A percentile compares a stretch with the other conserved stretches of the same genome.
Evolutionary conservation across 1,139 yeast genomes (phyloP).

Genomic region (Sporopachydermia cereana): DNA sequence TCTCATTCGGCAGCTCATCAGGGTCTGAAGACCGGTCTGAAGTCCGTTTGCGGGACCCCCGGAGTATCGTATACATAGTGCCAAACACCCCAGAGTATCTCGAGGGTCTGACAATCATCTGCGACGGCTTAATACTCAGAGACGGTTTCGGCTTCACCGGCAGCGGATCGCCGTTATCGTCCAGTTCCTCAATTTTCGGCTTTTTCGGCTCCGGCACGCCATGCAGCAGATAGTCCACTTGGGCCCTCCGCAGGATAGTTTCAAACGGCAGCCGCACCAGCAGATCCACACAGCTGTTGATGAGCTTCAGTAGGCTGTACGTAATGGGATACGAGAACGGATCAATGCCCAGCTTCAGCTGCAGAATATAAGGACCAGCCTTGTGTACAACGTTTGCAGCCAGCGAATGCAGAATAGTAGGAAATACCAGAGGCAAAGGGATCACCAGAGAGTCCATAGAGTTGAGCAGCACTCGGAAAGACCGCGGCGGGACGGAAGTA

Average conservation of each 20-base stretch:
- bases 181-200: constrained; percentile 7
- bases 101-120: neutral
- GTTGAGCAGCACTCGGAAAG: constrained; percentile 26
- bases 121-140: neutral
- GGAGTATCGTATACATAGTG: neutral
- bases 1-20: constrained; percentile 21
- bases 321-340: constrained; percentile 51
- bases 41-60: constrained; percentile 16
- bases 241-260: constrained; percentile 74
- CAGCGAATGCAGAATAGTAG: constrained; percentile 52
- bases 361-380: constrained; percentile 63
- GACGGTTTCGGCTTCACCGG: constrained; percentile 15
- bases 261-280: constrained; percentile 79
- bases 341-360: constrained; percentile 57
- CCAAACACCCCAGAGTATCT: constrained; percentile 5
- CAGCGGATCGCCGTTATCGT: constrained; percentile 20
- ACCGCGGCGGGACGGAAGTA: constrained; percentile 25
- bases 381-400: constrained; percentile 51
- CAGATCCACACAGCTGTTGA: constrained; percentile 53
- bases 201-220: constrained; percentile 14
- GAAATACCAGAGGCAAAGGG: constrained; percentile 43
- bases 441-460: constrained; percentile 33
- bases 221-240: constrained; percentile 46
- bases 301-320: constrained; percentile 40
- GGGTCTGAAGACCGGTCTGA: constrained; percentile 40